These are phyloP conservation scores for Lipomyces sp. DNA, from an alignment of 805 yeast species.

Conservation along the genomic window DNA sequence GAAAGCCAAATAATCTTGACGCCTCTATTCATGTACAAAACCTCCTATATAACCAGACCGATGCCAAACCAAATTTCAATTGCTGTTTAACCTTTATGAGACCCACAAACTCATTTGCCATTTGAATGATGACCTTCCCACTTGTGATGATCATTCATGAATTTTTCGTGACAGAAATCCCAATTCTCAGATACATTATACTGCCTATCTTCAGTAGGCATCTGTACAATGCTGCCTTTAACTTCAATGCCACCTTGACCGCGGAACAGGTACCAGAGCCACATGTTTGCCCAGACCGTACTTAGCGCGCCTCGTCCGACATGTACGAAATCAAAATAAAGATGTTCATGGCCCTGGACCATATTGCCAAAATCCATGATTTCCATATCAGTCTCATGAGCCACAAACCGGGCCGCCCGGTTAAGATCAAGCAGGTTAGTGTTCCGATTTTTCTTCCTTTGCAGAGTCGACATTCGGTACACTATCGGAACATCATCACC, in stretches of 20 bases:
- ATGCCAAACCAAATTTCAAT: not conserved
- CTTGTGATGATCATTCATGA: conserved; percentile 3
- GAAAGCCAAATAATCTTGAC: not conserved
- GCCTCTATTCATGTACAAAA: not conserved
- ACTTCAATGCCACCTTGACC: conserved; percentile 14
- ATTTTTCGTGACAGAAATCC: conserved; percentile 2
- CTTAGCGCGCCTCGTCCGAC: conserved; percentile 7
- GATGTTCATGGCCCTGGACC: not conserved
- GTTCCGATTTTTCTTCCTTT: conserved; percentile 5
- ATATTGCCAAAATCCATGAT: conserved; percentile 11
- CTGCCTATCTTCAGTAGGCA: not conserved
- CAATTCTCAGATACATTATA: not conserved
- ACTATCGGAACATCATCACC: conserved; percentile 28
- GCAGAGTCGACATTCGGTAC: conserved; percentile 27
- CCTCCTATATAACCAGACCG: not conserved
- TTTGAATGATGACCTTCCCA: not conserved
- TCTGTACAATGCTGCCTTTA: conserved; percentile 8
- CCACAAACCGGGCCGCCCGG: conserved; percentile 21
- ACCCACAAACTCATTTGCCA: not conserved
- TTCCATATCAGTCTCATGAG: conserved; percentile 10
- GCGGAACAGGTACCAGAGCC: conserved; percentile 16
- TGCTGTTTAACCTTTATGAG: not conserved
- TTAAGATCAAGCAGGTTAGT: conserved; percentile 17
- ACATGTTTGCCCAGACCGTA: conserved; percentile 14
- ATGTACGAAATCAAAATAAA: conserved; percentile 9